These are phyloP conservation scores for Pleoardoris graminearum DNA, from an alignment of 2,329 filamentous ascomycete species.

Conservation along the genomic window DNA sequence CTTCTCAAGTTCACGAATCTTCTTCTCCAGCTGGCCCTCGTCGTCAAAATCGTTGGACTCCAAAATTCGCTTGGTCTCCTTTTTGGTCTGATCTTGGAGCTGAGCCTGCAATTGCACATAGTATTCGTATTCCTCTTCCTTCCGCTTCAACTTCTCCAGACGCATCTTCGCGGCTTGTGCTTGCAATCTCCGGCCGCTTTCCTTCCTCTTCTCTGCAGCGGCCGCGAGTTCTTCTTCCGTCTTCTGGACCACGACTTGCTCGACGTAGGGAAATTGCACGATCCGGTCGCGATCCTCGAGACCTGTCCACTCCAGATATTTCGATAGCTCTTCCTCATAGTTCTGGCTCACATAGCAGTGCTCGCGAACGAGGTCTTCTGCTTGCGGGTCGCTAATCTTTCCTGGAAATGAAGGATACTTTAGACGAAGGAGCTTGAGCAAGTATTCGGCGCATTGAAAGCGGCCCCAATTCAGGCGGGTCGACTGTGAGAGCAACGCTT, in stretches of 20 bases:
- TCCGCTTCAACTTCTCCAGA: constrained; percentile 89
- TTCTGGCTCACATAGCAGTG: constrained; percentile 88
- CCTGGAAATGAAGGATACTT: constrained; percentile 91
- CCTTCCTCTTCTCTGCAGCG: constrained; percentile 91
- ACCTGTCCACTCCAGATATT: constrained; percentile 86
- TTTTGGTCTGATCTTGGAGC: constrained; percentile 75
- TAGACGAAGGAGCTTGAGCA: constrained; percentile 82
- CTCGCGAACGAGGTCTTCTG: constrained; percentile 82
- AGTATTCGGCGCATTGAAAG: constrained; percentile 84
- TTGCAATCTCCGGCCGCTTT: constrained; percentile 86
- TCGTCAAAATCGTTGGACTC: constrained; percentile 93
- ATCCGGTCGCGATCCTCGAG: constrained; percentile 87
- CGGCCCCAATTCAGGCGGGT: constrained; percentile 95
- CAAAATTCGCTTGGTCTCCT: constrained; percentile 81
- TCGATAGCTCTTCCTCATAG: constrained; percentile 76
- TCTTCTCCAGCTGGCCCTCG: constrained; percentile 80
- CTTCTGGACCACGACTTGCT: constrained; percentile 88
- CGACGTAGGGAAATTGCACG: constrained; percentile 90
- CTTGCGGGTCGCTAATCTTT: constrained; percentile 83
- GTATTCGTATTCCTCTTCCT: constrained; percentile 93
- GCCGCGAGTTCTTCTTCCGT: constrained; percentile 89
- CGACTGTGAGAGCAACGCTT: constrained; percentile 80
- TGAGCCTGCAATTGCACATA: constrained; percentile 80
- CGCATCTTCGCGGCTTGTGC: constrained; percentile 98
- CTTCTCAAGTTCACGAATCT: constrained; percentile 86